Evolutionary conservation across 768 basidiomycete genomes (phyloP).

Genomic region (Auricularia sp.): DNA sequence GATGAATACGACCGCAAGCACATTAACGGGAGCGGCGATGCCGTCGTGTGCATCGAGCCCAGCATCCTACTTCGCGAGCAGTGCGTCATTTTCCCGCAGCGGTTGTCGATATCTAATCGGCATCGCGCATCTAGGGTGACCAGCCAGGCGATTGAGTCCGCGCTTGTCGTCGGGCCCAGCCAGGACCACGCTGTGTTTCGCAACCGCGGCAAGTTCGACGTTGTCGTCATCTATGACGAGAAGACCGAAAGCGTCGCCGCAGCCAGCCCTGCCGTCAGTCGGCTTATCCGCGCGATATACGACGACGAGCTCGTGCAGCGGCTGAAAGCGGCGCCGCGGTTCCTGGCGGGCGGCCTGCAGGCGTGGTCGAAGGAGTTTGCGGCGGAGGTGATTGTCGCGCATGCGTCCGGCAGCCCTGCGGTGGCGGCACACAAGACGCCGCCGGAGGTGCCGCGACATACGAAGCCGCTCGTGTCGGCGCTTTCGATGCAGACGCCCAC

Average conservation of each 20-base stretch:
- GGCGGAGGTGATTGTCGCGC: constrained; percentile 9
- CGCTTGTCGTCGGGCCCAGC: constrained; percentile 60
- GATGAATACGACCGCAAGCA: constrained; percentile 68
- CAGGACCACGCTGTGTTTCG: constrained; percentile 65
- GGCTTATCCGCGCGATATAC: constrained; percentile 59
- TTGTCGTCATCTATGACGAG: constrained; percentile 79
- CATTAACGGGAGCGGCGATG: constrained; percentile 38
- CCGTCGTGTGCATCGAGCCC: constrained; percentile 80
- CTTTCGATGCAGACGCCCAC: background rate
- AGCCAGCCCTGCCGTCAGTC: constrained; percentile 42
- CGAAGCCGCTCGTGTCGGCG: background rate
- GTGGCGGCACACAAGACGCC: background rate
- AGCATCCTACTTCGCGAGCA: constrained; percentile 55
- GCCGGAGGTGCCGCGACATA: constrained; percentile 1
- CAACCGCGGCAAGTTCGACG: constrained; percentile 80
- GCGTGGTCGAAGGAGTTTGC: constrained; percentile 57
- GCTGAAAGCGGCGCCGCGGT: constrained; percentile 64
- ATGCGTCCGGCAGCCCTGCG: constrained; percentile 9
- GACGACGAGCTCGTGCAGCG: constrained; percentile 64
- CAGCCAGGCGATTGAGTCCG: constrained; percentile 58
- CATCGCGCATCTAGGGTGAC: constrained; percentile 41
- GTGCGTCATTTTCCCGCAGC: constrained; percentile 33
- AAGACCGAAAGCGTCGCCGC: constrained; percentile 43
- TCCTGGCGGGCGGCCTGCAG: constrained; percentile 76
- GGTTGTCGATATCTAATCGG: background rate